Evolutionary conservation across 2,329 filamentous ascomycete genomes (phyloP).

Genomic region (Fusarium tuaranense): DNA sequence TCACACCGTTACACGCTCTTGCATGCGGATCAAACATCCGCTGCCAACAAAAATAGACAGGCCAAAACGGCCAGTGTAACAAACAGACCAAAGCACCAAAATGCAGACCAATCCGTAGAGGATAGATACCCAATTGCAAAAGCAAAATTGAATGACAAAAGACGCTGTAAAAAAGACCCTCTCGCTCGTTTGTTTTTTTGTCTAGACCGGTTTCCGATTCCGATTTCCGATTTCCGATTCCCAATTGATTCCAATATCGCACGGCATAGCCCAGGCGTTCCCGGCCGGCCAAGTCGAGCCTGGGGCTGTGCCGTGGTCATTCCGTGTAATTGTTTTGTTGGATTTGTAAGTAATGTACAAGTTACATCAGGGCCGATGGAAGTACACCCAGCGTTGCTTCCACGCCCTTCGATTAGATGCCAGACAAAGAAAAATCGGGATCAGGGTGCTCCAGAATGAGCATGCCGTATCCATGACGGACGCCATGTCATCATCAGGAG

Average conservation of each 20-base stretch:
- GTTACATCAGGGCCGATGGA: conserved; percentile 24
- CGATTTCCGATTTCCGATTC: conserved; percentile 5
- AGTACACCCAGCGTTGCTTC: conserved; percentile 28
- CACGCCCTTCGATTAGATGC: conserved; percentile 27
- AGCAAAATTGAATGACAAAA: conserved; percentile 4
- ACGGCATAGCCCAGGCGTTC: neutral
- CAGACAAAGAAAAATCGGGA: conserved; percentile 27
- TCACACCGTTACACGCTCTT: neutral
- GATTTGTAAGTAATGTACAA: conserved; percentile 23
- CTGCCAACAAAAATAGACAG: neutral
- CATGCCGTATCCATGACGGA: conserved; percentile 28
- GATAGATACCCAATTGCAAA: neutral
- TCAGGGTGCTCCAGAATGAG: conserved; percentile 17
- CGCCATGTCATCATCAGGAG: conserved; percentile 45
- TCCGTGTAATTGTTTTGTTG: conserved; percentile 8
- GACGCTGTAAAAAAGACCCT: conserved; percentile 16
- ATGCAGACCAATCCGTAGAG: neutral
- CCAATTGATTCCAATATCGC: conserved; percentile 2
- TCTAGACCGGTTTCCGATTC: conserved; percentile 23
- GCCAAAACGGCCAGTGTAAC: neutral
- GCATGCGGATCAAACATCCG: neutral
- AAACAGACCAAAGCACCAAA: neutral
- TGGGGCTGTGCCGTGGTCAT: conserved; percentile 6
- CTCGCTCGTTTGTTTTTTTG: conserved; percentile 24
- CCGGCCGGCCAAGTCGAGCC: conserved; percentile 35